Conservation (phyloP, 2,329 filamentous ascomycete genomes). For the Alternaria sp. region DNA sequence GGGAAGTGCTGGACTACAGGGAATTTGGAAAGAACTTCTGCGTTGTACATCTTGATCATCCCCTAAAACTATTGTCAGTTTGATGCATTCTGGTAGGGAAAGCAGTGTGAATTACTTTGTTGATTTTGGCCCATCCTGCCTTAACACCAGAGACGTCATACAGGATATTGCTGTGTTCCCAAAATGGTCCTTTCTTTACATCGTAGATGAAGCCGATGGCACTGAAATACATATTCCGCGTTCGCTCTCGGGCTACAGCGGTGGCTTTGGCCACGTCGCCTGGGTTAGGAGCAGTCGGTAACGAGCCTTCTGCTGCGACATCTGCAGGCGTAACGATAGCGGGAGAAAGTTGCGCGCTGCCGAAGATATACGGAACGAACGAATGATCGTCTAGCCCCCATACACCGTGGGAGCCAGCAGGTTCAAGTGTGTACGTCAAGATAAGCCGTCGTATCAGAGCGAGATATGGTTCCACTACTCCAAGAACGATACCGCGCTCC, state of each 20-base stretch:
- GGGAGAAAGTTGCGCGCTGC: slow-evolving; percentile 87
- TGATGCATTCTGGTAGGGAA: no score
- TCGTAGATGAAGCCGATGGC: slow-evolving; percentile 97
- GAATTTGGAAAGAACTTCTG: slow-evolving; percentile 94
- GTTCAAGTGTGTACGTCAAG: slow-evolving; percentile 89
- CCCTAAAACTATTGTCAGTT: slow-evolving; percentile 62
- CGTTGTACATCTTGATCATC: slow-evolving; percentile 99
- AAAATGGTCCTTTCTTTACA: slow-evolving; percentile 95
- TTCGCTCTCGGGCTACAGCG: slow-evolving; percentile 53
- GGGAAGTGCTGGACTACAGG: slow-evolving; percentile 95
- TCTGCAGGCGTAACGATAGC: slow-evolving; percentile 66
- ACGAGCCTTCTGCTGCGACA: slow-evolving; percentile 81
- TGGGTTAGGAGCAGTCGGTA: slow-evolving; percentile 73
- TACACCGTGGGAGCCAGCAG: slow-evolving; percentile 94
- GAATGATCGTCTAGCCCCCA: slow-evolving; percentile 99
- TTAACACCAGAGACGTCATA: slow-evolving; percentile 93
- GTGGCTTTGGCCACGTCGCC: slow-evolving; percentile 65
- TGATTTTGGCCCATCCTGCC: slow-evolving; percentile 96
- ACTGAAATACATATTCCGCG: slow-evolving; percentile 81
- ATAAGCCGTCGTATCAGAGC: slow-evolving; percentile 83
- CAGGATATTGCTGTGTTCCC: slow-evolving; percentile 90
- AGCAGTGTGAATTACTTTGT: slow-evolving; percentile 57
- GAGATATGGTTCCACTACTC: slow-evolving; percentile 87
- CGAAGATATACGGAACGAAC: slow-evolving; percentile 93
- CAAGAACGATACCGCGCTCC: slow-evolving; percentile 83